Evolutionary conservation across 1,139 yeast species (phyloP), one percentile per base, ranked within the genome.

Genomic region (Kurtzmaniella quercitrusa): DNA sequence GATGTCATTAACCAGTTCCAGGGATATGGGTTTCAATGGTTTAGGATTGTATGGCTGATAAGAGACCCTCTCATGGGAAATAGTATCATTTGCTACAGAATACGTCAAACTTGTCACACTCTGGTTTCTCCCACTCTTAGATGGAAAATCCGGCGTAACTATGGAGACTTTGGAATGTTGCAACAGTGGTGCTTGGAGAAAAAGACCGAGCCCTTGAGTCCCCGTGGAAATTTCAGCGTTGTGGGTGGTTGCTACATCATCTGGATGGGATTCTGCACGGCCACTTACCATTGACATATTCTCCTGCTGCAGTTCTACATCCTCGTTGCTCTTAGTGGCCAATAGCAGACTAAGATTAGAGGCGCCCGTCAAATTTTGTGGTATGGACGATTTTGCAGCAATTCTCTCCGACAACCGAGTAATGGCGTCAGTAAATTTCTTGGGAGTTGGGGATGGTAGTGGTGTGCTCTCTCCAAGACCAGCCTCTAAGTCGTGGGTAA

Each of bases 371-470:
- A 16, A 5, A 14, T 31, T 31, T 16, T 31, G 36, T 14, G 36
- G 5, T 5, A 36, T 27, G 3, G 38, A 19, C 8, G 38, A 36
- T 19, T 41, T 41, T 4, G 46, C 77, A 1, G 75, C 76, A 41
- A 72, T 64, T 51, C 77, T 66, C 43, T 71, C 73, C 0, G 75
- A 67, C 2, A 72, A 60, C 44, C 73, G 53, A 2, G 71, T 51
- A 33, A 72, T 48, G 3, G 63, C 58, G 44, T 62, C 60, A 4
- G 71, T 44, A 42, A 66, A 51, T 47, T 59, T 61, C 11, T 53
- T 46, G 0, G 61, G 54, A 2, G 61, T 48, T 10, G 62, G 58
- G 1, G 56, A 48, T n/a, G 54, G 46, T 15, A 36, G 10, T 23
- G 48, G 38, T 8, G 44, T 43, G 10, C 42, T 48, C 21, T 42